Evolutionary conservation across 352 stramenopile species (phyloP).

Genomic region (Sclerospora graminicola): DNA sequence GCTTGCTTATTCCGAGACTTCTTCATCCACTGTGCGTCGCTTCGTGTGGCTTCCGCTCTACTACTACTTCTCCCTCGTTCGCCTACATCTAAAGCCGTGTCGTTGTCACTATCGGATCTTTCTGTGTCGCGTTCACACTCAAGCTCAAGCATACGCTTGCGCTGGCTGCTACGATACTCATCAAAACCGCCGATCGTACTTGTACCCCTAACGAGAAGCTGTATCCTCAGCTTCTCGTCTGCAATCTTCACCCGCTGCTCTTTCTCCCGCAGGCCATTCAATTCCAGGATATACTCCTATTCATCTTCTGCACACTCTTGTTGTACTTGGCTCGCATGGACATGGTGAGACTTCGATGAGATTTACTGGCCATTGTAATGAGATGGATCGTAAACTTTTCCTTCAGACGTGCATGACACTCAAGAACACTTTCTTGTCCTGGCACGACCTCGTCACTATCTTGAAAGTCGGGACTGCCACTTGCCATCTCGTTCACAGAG

Average conservation of each 20-base stretch:
- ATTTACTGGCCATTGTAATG: conserved; percentile 75
- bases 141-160: conserved; percentile 21
- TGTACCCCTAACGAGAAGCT: conserved; percentile 74
- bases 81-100: conserved; percentile 31
- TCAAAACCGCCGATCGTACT: conserved; percentile 78
- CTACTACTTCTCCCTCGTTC: conserved; percentile 67
- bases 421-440: conserved; percentile 69
- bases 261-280: conserved; percentile 73
- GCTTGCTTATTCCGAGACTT: conserved; percentile 83
- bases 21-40: conserved; percentile 64
- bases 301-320: conserved; percentile 80
- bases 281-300: conserved; percentile 80
- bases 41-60: conserved; percentile 66
- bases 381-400: conserved; percentile 84
- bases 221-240: conserved; percentile 70
- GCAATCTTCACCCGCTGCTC: conserved; percentile 81
- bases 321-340: conserved; percentile 85
- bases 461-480: conserved; percentile 49
- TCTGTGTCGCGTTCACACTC: conserved; percentile 43
- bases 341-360: conserved; percentile 83
- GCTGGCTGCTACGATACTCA: conserved; percentile 58
- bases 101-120: conserved; percentile 64
- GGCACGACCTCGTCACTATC: conserved; percentile 49
- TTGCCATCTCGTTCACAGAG: conserved; percentile 65
- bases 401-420: conserved; percentile 70